Evolutionary conservation across 2,329 filamentous ascomycete species (phyloP), one percentile per base, ranked within the genome.

Genomic region (Diaporthe citriasiana): DNA sequence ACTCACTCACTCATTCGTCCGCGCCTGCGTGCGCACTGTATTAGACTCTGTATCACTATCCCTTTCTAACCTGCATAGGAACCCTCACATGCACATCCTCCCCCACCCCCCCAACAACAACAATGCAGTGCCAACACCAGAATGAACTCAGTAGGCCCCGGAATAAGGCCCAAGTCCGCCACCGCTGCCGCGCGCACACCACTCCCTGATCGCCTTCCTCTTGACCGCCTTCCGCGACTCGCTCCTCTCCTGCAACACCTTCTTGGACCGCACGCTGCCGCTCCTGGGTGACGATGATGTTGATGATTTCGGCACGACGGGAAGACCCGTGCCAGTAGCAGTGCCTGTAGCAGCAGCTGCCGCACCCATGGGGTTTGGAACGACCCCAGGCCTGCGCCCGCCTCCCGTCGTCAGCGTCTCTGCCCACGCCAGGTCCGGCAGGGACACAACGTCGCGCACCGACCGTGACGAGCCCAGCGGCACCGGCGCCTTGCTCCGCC

Each of bases 371-470:
- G 33, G 33, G 45, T 15, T 10, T 9, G 25, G n/a, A 22, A 50
- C 47, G n/a, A 30, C 6, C 6, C 15, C 69, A 17, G 69, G 38
- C 69, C 69, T 71, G 45, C 69, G 55, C n/a, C 69, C 56, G 25
- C 56, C 63, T 25, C 63, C 69, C 12, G 69, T 71, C 45, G 69
- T 71, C 69, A 71, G 56, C 10, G n/a, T 71, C 56, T 71, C 55
- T 3, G 69, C 69, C 69, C 69, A 71, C 4, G 69, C 69, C 69
- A 71, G 56, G 45, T 71, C 69, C 45, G 69, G 69, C 56, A 71
- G 69, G 25, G 69, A 53, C 17, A 40, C 33, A 2, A 71, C 55
- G 33, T 71, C 69, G 27, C 69, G 69, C 30, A 71, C 69, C 69
- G 69, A 53, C 69, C 40, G 33, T 17, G 69, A 71, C 69, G 56